Conservation (phyloP, 768 basidiomycete species). For the Kondoa subrosea region DNA sequence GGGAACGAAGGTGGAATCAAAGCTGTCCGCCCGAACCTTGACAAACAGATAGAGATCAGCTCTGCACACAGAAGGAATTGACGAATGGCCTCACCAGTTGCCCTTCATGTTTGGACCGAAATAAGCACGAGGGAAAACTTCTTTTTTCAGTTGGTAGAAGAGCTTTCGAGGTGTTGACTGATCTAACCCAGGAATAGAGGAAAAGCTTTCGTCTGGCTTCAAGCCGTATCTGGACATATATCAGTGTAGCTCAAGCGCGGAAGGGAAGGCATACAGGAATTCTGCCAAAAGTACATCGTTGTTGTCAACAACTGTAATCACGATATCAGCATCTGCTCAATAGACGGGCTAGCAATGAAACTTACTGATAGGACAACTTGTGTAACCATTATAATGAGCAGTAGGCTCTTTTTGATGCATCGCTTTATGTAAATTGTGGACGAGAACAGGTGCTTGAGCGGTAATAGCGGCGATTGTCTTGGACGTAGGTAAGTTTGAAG, state of each 20-base stretch:
- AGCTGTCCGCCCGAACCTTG: not conserved
- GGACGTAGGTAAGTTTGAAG: constrained; percentile 76
- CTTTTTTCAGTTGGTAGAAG: constrained; percentile 78
- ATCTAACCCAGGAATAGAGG: constrained; percentile 38
- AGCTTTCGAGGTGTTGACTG: constrained; percentile 35
- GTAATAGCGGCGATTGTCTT: constrained; percentile 94
- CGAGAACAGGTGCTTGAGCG: constrained; percentile 72
- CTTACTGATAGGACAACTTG: constrained; percentile 30
- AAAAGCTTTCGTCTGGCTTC: constrained; percentile 73
- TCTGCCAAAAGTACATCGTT: constrained; percentile 6
- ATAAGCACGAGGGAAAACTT: constrained; percentile 21
- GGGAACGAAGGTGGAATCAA: not conserved
- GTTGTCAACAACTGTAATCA: constrained; percentile 11
- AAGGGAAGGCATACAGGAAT: constrained; percentile 45
- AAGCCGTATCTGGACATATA: constrained; percentile 80
- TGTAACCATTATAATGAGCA: constrained; percentile 60
- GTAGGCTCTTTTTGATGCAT: constrained; percentile 52
- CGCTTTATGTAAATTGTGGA: constrained; percentile 66
- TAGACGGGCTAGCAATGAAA: not conserved
- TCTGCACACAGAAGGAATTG: no score
- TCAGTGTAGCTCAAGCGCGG: constrained; percentile 37
- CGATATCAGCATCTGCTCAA: not conserved
- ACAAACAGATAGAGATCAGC: no score
- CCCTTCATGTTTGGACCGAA: not conserved
- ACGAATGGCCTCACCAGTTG: no score